A percentile compares a stretch with the other conserved stretches of the same genome.
Evolutionary conservation across 805 yeast species (phyloP).

Genomic region (Myxozyma neotropica): DNA sequence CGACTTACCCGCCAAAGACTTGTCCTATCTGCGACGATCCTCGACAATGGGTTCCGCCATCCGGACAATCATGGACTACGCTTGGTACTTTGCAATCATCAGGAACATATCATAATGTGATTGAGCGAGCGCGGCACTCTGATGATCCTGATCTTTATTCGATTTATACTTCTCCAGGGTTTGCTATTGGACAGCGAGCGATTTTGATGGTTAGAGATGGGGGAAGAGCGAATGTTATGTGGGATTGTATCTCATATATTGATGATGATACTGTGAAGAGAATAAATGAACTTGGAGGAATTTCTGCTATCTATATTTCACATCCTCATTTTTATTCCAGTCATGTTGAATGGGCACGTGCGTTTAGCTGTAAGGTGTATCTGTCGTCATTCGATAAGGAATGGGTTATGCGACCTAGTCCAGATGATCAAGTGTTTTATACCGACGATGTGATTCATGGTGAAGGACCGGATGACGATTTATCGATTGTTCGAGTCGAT

Average conservation of each 20-base stretch:
- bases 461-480: not conserved
- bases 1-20: constrained; percentile 3
- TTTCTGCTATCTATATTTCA: constrained; percentile 31
- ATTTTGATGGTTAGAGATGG: constrained; percentile 31
- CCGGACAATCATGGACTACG: constrained; percentile 30
- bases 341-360: constrained; percentile 35
- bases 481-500: constrained; percentile 19
- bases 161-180: constrained; percentile 26
- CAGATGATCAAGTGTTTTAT: constrained; percentile 17
- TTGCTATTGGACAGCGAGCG: constrained; percentile 36
- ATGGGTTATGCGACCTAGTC: constrained; percentile 22
- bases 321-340: constrained; percentile 35
- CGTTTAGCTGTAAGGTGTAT: constrained; percentile 29
- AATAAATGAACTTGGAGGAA: constrained; percentile 27
- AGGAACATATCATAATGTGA: constrained; percentile 17
- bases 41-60: constrained; percentile 28
- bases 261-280: constrained; percentile 24
- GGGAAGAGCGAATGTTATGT: constrained; percentile 24
- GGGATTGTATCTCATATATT: constrained; percentile 33
- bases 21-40: constrained; percentile 34
- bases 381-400: constrained; percentile 24
- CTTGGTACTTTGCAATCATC: constrained; percentile 16
- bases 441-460: not conserved
- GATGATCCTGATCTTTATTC: constrained; percentile 18
- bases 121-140: constrained; percentile 15